Percentiles rank a stretch among this genome's conserved stretches.
Conservation (phyloP, 2,329 filamentous ascomycete species). For the Chrysoporthe deuterocubensis region DNA sequence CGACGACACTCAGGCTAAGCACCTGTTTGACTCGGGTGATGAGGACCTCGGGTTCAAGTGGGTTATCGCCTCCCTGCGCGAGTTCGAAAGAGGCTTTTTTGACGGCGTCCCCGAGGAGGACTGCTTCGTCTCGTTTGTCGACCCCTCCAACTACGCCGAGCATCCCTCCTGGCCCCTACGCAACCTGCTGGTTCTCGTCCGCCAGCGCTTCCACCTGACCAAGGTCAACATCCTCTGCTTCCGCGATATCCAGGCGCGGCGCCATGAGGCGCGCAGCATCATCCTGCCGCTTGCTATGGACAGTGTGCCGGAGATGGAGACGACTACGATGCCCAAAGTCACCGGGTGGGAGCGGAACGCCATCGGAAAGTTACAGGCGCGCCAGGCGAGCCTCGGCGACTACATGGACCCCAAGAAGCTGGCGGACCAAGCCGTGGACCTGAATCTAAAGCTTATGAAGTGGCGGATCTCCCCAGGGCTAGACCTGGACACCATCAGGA, state of each 20-base stretch:
- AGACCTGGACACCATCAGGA: slow-evolving; percentile 85
- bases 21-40: slow-evolving; percentile 55
- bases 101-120: slow-evolving; percentile 71
- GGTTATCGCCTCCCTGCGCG: slow-evolving; percentile 75
- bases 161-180: slow-evolving; percentile 92
- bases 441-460: slow-evolving; percentile 98
- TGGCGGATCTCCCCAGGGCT: slow-evolving; percentile 93
- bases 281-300: slow-evolving; percentile 71
- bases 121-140: slow-evolving; percentile 83
- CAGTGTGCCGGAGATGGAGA: slow-evolving; percentile 46
- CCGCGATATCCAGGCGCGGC: slow-evolving; percentile 76
- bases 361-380: slow-evolving; percentile 75
- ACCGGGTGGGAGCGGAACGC: slow-evolving; percentile 93
- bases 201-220: slow-evolving; percentile 77
- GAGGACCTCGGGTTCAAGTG: slow-evolving; percentile 70
- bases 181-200: slow-evolving; percentile 84
- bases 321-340: slow-evolving; percentile 75
- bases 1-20: slow-evolving; percentile 39
- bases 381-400: slow-evolving; percentile 81
- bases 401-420: slow-evolving; percentile 90
- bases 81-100: slow-evolving; percentile 90
- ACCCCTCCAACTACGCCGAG: slow-evolving; percentile 86
- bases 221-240: slow-evolving; percentile 88
- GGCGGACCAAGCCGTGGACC: slow-evolving; percentile 91
- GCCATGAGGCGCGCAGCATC: slow-evolving; percentile 81